Evolutionary conservation across 345 rosid species (phyloP).

Genomic region (Moricandia arvensis): DNA sequence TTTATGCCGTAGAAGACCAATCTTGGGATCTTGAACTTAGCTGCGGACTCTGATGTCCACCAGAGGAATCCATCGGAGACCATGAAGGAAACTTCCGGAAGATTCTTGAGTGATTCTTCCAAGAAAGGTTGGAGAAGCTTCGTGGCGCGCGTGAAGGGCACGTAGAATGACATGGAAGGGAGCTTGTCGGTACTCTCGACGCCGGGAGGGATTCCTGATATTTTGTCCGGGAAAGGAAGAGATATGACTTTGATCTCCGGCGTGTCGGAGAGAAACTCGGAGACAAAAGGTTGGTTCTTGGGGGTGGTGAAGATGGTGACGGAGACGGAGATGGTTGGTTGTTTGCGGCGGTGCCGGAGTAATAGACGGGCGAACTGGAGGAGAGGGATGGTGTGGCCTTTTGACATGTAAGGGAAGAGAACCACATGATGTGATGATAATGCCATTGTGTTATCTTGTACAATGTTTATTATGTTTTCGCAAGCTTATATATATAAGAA

Average conservation of each 20-base stretch:
- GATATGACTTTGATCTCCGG: conserved; percentile 42
- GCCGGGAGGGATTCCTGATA: conserved; percentile 48
- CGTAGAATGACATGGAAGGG: conserved; percentile 56
- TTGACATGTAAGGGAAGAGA: conserved; percentile 78
- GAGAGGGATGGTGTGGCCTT: conserved; percentile 80
- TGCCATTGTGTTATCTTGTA: not conserved
- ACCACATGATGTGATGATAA: conserved; percentile 41
- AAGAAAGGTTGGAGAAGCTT: conserved; percentile 53
- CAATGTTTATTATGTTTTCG: not conserved
- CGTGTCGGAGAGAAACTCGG: conserved; percentile 40
- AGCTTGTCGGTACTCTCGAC: conserved; percentile 71
- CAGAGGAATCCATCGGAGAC: no score
- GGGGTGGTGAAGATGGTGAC: conserved; percentile 74
- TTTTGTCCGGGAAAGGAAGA: conserved; percentile 51
- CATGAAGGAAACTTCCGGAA: conserved; percentile 50
- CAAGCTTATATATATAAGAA: not conserved
- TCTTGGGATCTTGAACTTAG: no score
- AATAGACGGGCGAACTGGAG: conserved; percentile 62
- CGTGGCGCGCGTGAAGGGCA: conserved; percentile 53
- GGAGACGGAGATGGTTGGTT: conserved; percentile 19
- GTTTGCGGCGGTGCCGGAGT: conserved; percentile 39
- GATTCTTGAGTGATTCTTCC: conserved; percentile 43
- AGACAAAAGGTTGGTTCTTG: conserved; percentile 52
- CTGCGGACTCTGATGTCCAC: no score
- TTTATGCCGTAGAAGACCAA: no score